Conservation (phyloP, 352 stramenopile species). For the Globisporangium spinosum region DNA sequence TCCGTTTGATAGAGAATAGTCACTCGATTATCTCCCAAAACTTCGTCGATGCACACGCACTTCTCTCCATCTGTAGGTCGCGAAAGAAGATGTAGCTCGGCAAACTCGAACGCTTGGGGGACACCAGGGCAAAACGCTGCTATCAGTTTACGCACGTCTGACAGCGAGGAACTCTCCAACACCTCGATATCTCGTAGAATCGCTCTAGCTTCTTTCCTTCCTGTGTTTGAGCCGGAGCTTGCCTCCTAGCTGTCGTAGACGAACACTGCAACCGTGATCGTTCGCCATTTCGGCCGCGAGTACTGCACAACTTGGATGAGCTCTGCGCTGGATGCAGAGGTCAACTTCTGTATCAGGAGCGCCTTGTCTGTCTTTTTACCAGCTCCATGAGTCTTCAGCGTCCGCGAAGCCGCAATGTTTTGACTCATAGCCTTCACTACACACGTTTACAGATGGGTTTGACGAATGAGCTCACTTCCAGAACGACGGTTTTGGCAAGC, state of each 20-base stretch:
- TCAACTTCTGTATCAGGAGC: background rate
- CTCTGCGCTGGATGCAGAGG: constrained; percentile 6
- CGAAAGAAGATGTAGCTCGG: background rate
- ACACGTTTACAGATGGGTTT: background rate
- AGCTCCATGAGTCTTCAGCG: background rate
- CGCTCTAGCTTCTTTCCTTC: background rate
- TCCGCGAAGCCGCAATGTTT: background rate
- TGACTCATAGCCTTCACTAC: constrained; percentile 1
- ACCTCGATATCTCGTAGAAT: constrained; percentile 18
- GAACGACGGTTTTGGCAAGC: background rate
- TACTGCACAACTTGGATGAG: constrained; percentile 1
- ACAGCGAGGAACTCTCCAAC: constrained; percentile 23
- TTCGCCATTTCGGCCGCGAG: background rate
- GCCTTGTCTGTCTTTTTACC: background rate
- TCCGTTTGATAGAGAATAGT: background rate
- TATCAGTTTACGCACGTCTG: constrained; percentile 29
- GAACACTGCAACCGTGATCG: constrained; percentile 2
- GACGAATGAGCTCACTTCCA: background rate
- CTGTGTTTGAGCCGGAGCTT: background rate
- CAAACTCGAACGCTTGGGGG: constrained; percentile 24
- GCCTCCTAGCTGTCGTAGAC: background rate
- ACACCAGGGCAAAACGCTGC: constrained; percentile 22
- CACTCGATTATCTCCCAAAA: background rate
- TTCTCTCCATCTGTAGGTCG: background rate
- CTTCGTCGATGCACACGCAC: background rate